Conservation (phyloP, 352 stramenopile species). For the Phytophthora multivora region DNA sequence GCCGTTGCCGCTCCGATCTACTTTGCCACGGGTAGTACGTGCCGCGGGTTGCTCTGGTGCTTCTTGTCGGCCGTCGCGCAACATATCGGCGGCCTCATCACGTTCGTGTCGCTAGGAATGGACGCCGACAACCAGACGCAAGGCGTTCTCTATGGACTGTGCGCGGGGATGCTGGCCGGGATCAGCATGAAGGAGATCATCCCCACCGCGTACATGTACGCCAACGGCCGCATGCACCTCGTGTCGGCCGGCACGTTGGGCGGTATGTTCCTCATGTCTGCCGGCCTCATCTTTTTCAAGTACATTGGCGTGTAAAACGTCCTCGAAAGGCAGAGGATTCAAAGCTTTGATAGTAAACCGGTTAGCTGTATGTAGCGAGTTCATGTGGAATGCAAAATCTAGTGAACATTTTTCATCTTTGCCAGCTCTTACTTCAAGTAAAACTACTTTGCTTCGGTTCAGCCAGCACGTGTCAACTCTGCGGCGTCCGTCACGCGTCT, state of each 20-base stretch:
- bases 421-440: too few species aligned
- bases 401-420: constrained; percentile 13
- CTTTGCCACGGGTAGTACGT: constrained; percentile 94
- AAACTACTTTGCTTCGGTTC: neutral
- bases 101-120: constrained; percentile 85
- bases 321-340: neutral
- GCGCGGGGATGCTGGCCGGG: constrained; percentile 93
- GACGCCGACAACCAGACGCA: constrained; percentile 72
- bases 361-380: constrained; percentile 20
- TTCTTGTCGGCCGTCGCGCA: constrained; percentile 91
- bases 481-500: neutral
- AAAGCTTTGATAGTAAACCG: constrained; percentile 14
- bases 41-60: constrained; percentile 94
- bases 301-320: constrained; percentile 58
- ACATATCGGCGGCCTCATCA: constrained; percentile 89
- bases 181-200: constrained; percentile 93
- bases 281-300: constrained; percentile 89
- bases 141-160: constrained; percentile 92
- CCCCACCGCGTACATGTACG: constrained; percentile 92
- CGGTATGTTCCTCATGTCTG: constrained; percentile 90
- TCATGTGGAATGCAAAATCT: constrained; percentile 13
- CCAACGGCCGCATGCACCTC: constrained; percentile 80
- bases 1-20: constrained; percentile 97
- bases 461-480: constrained; percentile 11
- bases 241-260: constrained; percentile 81